Percentiles rank a stretch among this genome's conserved stretches.
Conservation (phyloP, 208 protist species). For the Crithidia sp. region DNA sequence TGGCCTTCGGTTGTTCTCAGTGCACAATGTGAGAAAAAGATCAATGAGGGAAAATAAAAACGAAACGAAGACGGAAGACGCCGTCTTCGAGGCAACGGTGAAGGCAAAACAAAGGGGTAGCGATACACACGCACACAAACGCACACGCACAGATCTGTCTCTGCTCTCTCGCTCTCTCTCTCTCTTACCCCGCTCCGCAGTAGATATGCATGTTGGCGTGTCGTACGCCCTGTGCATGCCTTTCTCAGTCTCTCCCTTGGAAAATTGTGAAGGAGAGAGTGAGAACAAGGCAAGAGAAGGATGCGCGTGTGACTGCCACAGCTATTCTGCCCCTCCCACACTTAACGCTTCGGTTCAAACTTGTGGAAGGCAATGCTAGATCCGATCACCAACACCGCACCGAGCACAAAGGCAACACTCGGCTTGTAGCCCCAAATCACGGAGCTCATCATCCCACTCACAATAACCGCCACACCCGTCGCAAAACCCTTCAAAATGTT, state of each 20-base stretch:
- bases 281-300: neutral
- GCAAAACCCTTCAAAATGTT: constrained; percentile 90
- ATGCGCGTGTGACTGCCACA: neutral
- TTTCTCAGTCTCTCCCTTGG: no score
- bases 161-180: no score
- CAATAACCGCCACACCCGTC: constrained; percentile 73
- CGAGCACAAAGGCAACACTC: constrained; percentile 47
- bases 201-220: no score
- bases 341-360: constrained; percentile 42
- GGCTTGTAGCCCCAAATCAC: constrained; percentile 57
- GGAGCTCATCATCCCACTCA: constrained; percentile 72
- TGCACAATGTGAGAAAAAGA: no score
- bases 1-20: no score
- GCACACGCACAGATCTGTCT: no score
- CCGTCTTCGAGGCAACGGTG: no score
- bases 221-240: no score
- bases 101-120: neutral
- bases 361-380: constrained; percentile 71
- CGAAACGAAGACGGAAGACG: neutral
- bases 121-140: no score
- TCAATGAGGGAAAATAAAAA: neutral
- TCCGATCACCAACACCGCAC: constrained; percentile 53
- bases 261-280: no score
- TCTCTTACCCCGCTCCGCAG: no score
- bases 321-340: neutral